Evolutionary conservation across 768 basidiomycete species (phyloP).

Genomic region (Vararia minispora): DNA sequence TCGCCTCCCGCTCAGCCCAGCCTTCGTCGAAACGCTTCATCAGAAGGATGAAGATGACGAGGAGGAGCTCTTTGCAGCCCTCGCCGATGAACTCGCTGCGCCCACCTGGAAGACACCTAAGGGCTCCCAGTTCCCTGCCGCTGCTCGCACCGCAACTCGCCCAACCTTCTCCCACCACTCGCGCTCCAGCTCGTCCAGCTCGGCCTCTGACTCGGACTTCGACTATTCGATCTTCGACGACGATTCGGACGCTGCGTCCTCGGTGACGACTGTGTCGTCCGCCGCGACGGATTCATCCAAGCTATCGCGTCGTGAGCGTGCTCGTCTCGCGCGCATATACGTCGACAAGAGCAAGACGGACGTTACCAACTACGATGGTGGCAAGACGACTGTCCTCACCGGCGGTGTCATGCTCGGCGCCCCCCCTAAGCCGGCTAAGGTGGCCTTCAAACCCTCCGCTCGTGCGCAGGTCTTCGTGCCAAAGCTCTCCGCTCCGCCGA

Average conservation of each 20-base stretch:
- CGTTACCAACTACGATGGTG: constrained; percentile 79
- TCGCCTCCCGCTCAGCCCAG: constrained; percentile 17
- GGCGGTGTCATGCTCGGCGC: constrained; percentile 80
- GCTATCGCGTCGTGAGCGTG: constrained; percentile 58
- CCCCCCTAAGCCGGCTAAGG: constrained; percentile 15
- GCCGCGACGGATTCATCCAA: constrained; percentile 27
- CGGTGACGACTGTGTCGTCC: constrained; percentile 30
- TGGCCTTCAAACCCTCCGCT: constrained; percentile 8
- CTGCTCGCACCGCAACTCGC: constrained; percentile 27
- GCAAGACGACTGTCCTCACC: constrained; percentile 80
- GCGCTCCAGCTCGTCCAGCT: constrained; percentile 47
- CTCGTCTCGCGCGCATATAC: constrained; percentile 59
- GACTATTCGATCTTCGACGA: constrained; percentile 54
- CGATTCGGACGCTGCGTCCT: constrained; percentile 30
- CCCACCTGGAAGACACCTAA: constrained; percentile 64
- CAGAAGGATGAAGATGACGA: constrained; percentile 65
- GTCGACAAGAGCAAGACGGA: constrained; percentile 67
- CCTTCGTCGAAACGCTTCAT: constrained; percentile 63
- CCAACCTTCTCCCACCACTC: constrained; percentile 44
- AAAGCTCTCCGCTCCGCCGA: constrained; percentile 22
- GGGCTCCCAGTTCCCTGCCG: constrained; percentile 44
- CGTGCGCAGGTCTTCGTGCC: constrained; percentile 26
- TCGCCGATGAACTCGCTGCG: constrained; percentile 58
- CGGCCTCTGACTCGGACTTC: constrained; percentile 63
- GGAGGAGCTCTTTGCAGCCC: constrained; percentile 62